Base-by-base conservation (phyloP, 2,329 filamentous ascomycete genomes). In the Aspergillus sp. region DNA sequence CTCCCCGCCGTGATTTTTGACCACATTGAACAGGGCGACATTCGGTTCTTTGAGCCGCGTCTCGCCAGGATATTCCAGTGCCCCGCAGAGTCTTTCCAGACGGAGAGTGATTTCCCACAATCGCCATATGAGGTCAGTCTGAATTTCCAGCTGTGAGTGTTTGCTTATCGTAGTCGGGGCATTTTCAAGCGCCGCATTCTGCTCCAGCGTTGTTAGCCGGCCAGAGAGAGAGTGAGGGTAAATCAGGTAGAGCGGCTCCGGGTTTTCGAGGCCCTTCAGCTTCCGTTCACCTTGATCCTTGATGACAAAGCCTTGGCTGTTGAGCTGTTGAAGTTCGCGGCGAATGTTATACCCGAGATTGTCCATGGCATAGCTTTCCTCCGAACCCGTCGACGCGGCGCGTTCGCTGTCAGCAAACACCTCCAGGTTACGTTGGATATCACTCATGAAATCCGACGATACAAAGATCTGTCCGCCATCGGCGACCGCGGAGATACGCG, bases 401-500 rank as follows among this genome's bases (percentile, higher is more conserved):
- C 88, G 83, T 54, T 94, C 87, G n/a, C 82, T 84, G 60, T 97
- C 93, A 54, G 93, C 89, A 67, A 93, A 95, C 4, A 85, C 89
- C 70, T 96, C 90, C 1, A 96, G 81, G 59, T 90, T 94, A 38
- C 91, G 85, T 68, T 96, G 90, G 50, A 97, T 93, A 71, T 99
- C 94, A 11, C 89, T 89, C 65, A 99, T 95, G 73, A 97, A 97
- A 70, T 99, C 94, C 1, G 91, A 91, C 1, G 92, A 96, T 1
- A 97, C 94, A 0, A 93, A 94, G 59, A 97, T 96, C 69, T 99
- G 93, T 0, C 94, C 94, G 55, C 94, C 94, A 68, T 99, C 94
- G 33, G 94, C 94, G 41, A 96, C 92, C 19, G 90, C 88, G 6
- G 90, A 94, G 59, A 99, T 95, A 75, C 94, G 88, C 14, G 94